Conservation (phyloP, 805 yeast genomes). For the Starmerella potacharoeniae region DNA sequence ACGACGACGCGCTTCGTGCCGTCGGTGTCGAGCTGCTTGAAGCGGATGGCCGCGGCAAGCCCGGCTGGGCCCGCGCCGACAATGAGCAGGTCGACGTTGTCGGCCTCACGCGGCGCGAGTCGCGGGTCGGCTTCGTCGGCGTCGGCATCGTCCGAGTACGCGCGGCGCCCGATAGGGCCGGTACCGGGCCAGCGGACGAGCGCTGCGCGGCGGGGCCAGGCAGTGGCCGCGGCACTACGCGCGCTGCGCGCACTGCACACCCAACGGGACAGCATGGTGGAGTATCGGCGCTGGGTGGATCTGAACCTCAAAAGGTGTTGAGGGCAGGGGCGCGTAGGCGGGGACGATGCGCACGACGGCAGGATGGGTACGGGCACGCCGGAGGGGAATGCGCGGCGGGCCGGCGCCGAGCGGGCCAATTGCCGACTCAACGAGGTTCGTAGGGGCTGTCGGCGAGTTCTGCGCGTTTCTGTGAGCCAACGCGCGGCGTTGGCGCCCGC, state of each 20-base stretch:
- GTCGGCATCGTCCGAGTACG: neutral
- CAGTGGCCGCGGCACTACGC: neutral
- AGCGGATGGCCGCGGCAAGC: constrained; percentile 77
- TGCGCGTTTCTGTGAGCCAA: too few species aligned
- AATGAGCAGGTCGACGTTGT: constrained; percentile 84
- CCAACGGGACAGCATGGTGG: neutral
- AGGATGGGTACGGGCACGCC: neutral
- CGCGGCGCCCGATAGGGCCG: neutral
- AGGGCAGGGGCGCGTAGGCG: neutral
- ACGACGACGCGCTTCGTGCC: constrained; percentile 71
- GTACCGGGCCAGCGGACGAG: neutral
- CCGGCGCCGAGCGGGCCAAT: neutral
- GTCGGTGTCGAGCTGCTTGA: constrained; percentile 72
- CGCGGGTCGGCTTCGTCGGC: constrained; percentile 5
- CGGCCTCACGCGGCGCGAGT: constrained; percentile 62
- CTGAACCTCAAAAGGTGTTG: constrained; percentile 1
- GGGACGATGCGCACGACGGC: neutral
- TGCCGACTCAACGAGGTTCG: too few species aligned
- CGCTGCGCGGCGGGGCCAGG: neutral
- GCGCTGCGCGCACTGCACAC: neutral
- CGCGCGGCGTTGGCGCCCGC: too few species aligned
- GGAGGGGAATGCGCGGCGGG: neutral
- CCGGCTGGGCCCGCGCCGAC: constrained; percentile 99
- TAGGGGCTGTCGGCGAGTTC: neutral
- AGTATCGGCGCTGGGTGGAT: neutral